Evolutionary conservation across 345 rosid species (phyloP).

Genomic region (Gossypium mustelinum): DNA sequence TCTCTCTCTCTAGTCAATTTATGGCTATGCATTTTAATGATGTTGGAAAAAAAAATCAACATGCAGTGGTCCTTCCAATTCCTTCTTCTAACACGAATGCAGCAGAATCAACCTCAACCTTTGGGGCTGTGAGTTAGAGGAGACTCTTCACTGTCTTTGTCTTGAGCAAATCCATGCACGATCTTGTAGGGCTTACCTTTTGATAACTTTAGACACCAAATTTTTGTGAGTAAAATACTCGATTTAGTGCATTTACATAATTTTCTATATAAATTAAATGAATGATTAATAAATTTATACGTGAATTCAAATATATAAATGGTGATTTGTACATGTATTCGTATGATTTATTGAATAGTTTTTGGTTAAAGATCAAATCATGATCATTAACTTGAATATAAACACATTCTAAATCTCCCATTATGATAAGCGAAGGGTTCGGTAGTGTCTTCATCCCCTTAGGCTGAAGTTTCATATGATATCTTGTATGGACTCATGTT

Average conservation of each 20-base stretch:
- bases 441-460: conserved; percentile 7
- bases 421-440: background rate
- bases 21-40: background rate
- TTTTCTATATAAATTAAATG: background rate
- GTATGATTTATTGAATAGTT: background rate
- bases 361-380: conserved; percentile 8
- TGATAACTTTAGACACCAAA: background rate
- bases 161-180: background rate
- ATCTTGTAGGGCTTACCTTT: background rate
- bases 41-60: background rate
- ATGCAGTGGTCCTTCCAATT: conserved; percentile 3
- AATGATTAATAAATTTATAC: background rate
- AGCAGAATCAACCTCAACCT: conserved; percentile 12
- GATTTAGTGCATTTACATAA: too few relatives aligned
- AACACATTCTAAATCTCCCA: background rate
- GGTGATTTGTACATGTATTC: conserved; percentile 6
- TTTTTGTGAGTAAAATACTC: background rate
- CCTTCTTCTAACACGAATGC: background rate
- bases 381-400: background rate
- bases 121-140: background rate
- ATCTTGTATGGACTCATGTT: conserved; percentile 2
- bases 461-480: background rate
- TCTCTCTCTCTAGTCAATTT: conserved; percentile 5
- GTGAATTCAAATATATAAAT: background rate
- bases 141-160: background rate